Percentiles rank a stretch among this genome's conserved stretches.
phyloP scores from a whole-genome alignment of 495 filamentous ascomycete genomes.

The Penicillium cosmopolitanum region DNA sequence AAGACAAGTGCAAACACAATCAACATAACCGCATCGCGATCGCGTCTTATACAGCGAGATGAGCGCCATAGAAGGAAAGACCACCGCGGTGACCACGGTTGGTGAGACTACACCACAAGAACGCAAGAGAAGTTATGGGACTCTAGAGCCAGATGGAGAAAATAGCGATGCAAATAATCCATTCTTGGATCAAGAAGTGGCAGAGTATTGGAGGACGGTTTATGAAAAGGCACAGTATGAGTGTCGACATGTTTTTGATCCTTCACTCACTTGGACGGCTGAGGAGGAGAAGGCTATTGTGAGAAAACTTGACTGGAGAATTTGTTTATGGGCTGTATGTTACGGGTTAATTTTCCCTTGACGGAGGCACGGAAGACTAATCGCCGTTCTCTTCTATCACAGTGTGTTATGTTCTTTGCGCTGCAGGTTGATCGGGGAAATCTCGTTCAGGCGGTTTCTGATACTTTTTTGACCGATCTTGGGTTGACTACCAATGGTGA shows the following conservation, averaged over 20 bases:
- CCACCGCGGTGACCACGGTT: background rate
- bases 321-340: constrained; percentile 57
- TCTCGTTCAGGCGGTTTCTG: constrained; percentile 56
- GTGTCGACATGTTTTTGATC: constrained; percentile 61
- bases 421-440: constrained; percentile 63
- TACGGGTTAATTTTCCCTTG: background rate
- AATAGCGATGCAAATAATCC: constrained; percentile 25
- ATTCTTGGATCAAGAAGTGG: constrained; percentile 49
- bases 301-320: constrained; percentile 55
- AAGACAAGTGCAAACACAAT: background rate
- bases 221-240: constrained; percentile 56
- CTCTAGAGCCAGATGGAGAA: constrained; percentile 7
- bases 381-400: no score
- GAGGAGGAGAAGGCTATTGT: constrained; percentile 57
- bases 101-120: background rate
- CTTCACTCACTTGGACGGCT: constrained; percentile 53
- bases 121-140: constrained; percentile 9
- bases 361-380: no score
- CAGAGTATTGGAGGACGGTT: constrained; percentile 46
- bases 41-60: background rate
- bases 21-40: background rate
- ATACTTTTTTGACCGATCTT: constrained; percentile 59
- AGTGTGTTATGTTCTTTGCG: constrained; percentile 65
- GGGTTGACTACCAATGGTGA: constrained; percentile 54
- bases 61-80: background rate